Evolutionary conservation across 2,329 filamentous ascomycete species (phyloP).

Genomic region (Zymoseptoria crescenta): DNA sequence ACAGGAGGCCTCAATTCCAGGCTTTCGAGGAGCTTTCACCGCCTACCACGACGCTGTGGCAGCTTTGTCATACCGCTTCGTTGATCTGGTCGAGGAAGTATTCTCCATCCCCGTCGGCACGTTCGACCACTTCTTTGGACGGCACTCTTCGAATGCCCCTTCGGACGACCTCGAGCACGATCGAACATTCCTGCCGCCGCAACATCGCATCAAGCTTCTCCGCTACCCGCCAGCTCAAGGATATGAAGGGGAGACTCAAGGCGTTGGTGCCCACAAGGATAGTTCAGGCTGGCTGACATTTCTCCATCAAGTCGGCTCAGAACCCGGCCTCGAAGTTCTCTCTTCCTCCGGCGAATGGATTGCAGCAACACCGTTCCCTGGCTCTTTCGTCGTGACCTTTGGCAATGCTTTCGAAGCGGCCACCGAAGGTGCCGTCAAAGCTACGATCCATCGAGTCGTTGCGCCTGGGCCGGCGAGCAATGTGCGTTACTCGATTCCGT

Average conservation of each 20-base stretch:
- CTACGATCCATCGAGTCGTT: conserved; percentile 40
- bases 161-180: not conserved
- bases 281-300: conserved; percentile 60
- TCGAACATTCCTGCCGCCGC: conserved; percentile 28
- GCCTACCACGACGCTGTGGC: conserved; percentile 48
- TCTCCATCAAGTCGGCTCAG: conserved; percentile 51
- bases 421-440: conserved; percentile 47
- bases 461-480: conserved; percentile 15
- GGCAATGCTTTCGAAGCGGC: conserved; percentile 53
- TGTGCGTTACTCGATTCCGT: conserved; percentile 30
- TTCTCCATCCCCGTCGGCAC: conserved; percentile 43
- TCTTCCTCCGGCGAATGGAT: conserved; percentile 44
- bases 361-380: conserved; percentile 40
- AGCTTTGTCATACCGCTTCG: conserved; percentile 45
- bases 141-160: not conserved
- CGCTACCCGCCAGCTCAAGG: conserved; percentile 40
- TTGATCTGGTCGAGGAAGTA: conserved; percentile 50
- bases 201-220: conserved; percentile 54
- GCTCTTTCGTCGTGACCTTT: conserved; percentile 51
- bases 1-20: conserved; percentile 21
- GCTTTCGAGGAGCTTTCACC: conserved; percentile 26
- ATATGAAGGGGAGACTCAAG: conserved; percentile 33
- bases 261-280: conserved; percentile 56
- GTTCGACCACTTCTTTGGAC: conserved; percentile 44
- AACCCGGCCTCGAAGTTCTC: conserved; percentile 46